Evolutionary conservation across 83 land plant genomes (phyloP).

Genomic region (Picea abies): DNA sequence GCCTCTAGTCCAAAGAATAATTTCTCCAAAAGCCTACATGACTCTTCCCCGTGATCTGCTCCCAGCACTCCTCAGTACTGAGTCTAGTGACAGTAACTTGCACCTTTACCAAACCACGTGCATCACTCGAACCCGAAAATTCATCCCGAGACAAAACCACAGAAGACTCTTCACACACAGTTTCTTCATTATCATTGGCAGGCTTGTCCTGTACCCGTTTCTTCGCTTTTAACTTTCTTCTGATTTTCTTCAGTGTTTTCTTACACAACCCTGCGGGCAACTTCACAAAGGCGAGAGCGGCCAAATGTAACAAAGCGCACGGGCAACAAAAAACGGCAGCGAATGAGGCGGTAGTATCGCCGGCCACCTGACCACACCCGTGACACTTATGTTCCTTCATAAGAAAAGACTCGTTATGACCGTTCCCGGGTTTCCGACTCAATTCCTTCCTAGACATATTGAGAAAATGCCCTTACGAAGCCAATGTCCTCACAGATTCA

Average conservation of each 20-base stretch:
- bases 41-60: slow-evolving; percentile 37
- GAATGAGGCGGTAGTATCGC: slow-evolving; percentile 55
- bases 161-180: not conserved
- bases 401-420: slow-evolving; percentile 2
- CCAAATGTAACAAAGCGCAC: slow-evolving; percentile 37
- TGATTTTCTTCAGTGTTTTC: slow-evolving; percentile 21
- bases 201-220: slow-evolving; percentile 6
- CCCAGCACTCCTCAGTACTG: slow-evolving; percentile 23
- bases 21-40: slow-evolving; percentile 47
- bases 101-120: not conserved
- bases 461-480: too few relatives aligned
- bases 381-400: not conserved
- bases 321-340: slow-evolving; percentile 62
- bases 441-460: not conserved
- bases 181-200: not conserved
- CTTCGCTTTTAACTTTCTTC: not conserved
- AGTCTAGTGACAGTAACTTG: slow-evolving; percentile 10
- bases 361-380: slow-evolving; percentile 49
- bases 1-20: slow-evolving; percentile 24
- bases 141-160: not conserved
- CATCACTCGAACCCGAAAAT: not conserved
- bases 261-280: slow-evolving; percentile 53
- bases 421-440: not conserved
- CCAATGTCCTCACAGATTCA: too few relatives aligned
- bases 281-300: slow-evolving; percentile 45